Evolutionary conservation across 805 yeast genomes (phyloP).

Genomic region (Candida boleticola): DNA sequence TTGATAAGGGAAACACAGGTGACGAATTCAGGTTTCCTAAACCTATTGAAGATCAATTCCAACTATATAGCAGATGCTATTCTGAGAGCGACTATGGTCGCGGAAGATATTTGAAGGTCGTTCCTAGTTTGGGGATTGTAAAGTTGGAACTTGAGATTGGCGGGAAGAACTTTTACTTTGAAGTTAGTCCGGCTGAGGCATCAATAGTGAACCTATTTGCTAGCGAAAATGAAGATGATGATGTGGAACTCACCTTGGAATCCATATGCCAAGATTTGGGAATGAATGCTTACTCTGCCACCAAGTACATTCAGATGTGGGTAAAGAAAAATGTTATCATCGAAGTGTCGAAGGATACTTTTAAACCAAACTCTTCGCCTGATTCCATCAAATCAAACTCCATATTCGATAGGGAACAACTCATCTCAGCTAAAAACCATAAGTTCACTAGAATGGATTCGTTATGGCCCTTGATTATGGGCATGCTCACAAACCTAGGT

Average conservation of each 20-base stretch:
- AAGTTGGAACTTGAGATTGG: conserved; percentile 48
- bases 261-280: conserved; percentile 34
- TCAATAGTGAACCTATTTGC: conserved; percentile 54
- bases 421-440: conserved; percentile 1
- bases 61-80: conserved; percentile 45
- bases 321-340: conserved; percentile 51
- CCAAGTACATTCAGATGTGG: conserved; percentile 53
- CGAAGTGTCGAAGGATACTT: conserved; percentile 31
- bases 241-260: conserved; percentile 24
- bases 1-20: conserved; percentile 28
- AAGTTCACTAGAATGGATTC: conserved; percentile 2
- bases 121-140: conserved; percentile 62
- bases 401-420: neutral
- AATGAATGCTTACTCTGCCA: conserved; percentile 42
- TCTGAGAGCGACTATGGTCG: conserved; percentile 53
- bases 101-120: conserved; percentile 58
- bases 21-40: conserved; percentile 51
- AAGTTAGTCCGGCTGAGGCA: conserved; percentile 71
- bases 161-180: conserved; percentile 20
- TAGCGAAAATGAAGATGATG: conserved; percentile 22
- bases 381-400: neutral
- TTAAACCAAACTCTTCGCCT: conserved; percentile 26
- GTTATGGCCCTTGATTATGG: conserved; percentile 48
- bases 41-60: conserved; percentile 38
- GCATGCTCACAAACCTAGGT: conserved; percentile 59